phyloP scores from a whole-genome alignment of 768 basidiomycete genomes.

The Leucogyrophana mollusca region DNA sequence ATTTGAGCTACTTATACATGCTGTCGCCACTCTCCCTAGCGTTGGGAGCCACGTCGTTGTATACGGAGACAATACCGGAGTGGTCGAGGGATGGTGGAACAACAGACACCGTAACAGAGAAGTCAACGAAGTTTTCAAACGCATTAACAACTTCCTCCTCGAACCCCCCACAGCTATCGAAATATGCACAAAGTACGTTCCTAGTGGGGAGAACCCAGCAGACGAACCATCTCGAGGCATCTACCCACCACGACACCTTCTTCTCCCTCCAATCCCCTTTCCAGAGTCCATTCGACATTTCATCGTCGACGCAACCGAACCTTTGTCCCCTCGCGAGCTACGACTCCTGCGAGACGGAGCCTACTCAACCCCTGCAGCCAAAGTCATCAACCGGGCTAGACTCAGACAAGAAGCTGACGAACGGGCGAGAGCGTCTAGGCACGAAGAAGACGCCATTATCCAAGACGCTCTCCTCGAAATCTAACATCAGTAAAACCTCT shows the following conservation, averaged over 20 bases:
- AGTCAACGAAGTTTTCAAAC: slow-evolving; percentile 30
- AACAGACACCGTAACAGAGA: slow-evolving; percentile 31
- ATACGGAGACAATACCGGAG: slow-evolving; percentile 40
- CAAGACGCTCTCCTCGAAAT: background rate
- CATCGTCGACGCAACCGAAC: background rate
- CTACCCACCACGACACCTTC: background rate
- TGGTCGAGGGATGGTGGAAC: slow-evolving; percentile 43
- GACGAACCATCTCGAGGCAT: slow-evolving; percentile 14
- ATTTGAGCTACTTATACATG: slow-evolving; percentile 28
- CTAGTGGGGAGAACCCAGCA: slow-evolving; percentile 10
- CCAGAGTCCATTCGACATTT: slow-evolving; percentile 3
- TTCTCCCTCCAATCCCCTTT: slow-evolving; percentile 12
- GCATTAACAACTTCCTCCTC: slow-evolving; percentile 11
- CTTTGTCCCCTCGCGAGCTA: slow-evolving; percentile 1
- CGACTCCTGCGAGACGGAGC: background rate
- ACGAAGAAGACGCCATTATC: background rate
- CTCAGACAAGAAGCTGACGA: background rate
- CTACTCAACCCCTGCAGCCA: background rate
- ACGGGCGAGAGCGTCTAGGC: background rate
- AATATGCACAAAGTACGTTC: slow-evolving; percentile 1
- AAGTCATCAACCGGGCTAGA: background rate
- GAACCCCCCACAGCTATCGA: slow-evolving; percentile 6
- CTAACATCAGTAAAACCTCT: too few species aligned
- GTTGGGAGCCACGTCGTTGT: slow-evolving; percentile 9
- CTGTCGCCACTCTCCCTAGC: slow-evolving; percentile 9